phyloP scores from a whole-genome alignment of 495 filamentous ascomycete genomes.

The Hapsidospora chrysogenum region DNA sequence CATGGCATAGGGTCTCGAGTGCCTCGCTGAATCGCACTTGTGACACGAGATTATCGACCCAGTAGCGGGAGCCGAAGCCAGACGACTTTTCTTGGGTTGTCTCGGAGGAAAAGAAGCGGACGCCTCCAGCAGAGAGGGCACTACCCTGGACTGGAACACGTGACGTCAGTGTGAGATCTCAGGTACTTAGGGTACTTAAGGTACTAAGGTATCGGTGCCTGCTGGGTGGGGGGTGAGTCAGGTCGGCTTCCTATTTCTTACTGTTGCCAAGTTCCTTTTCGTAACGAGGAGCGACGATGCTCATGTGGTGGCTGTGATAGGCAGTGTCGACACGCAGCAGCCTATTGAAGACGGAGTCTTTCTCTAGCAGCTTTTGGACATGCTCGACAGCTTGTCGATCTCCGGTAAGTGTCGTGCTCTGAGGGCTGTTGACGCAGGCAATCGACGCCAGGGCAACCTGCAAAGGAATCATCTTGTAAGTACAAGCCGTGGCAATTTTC shows the following conservation, averaged over 20 bases:
- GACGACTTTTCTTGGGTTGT: conserved; percentile 15
- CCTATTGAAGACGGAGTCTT: conserved; percentile 26
- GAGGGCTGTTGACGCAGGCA: conserved; percentile 39
- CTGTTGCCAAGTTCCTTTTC: too few relatives aligned
- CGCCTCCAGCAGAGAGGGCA: conserved; percentile 15
- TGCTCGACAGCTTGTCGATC: conserved; percentile 27
- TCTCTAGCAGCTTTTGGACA: conserved; percentile 17
- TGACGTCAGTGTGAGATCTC: too few relatives aligned
- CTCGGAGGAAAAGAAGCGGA: conserved; percentile 17
- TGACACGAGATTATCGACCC: conserved; percentile 36
- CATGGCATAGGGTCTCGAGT: conserved; percentile 16
- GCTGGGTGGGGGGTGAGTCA: too few relatives aligned
- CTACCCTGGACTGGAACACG: too few relatives aligned
- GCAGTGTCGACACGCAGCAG: conserved; percentile 34
- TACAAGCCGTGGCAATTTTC: too few relatives aligned
- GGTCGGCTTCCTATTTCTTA: too few relatives aligned
- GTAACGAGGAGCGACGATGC: conserved; percentile 28
- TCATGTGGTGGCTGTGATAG: conserved; percentile 37
- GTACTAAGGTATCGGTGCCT: too few relatives aligned
- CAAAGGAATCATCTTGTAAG: too few relatives aligned
- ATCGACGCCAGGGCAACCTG: conserved; percentile 21
- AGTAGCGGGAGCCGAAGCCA: conserved; percentile 25
- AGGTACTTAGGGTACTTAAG: too few relatives aligned
- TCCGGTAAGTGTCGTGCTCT: conserved; percentile 34
- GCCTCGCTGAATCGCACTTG: conserved; percentile 33